Evolutionary conservation across 441 rosid species (phyloP).

Genomic region (Brassica balearica): DNA sequence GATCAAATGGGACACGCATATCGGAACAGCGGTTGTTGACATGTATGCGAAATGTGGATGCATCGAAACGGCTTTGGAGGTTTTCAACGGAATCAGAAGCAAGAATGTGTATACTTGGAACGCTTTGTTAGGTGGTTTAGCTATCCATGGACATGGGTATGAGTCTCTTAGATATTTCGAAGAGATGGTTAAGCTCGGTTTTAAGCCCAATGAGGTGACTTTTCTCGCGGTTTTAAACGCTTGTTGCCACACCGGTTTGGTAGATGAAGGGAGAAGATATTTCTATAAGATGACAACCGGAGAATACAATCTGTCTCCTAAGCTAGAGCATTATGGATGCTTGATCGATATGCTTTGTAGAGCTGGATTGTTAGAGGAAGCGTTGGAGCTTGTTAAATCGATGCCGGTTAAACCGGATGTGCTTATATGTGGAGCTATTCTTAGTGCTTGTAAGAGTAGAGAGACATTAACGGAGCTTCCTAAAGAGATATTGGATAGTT

Average conservation of each 20-base stretch:
- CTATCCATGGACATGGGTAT: conserved; percentile 47
- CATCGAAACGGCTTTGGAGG: conserved; percentile 43
- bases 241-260: conserved; percentile 49
- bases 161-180: conserved; percentile 34
- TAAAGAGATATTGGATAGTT: conserved; percentile 36
- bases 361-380: conserved; percentile 49
- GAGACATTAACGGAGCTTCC: conserved; percentile 42
- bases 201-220: conserved; percentile 43
- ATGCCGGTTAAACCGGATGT: conserved; percentile 48
- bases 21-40: conserved; percentile 41
- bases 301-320: conserved; percentile 38
- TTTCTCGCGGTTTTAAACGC: conserved; percentile 47
- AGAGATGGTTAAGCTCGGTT: conserved; percentile 41
- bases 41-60: conserved; percentile 51
- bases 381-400: conserved; percentile 29
- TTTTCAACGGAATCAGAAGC: conserved; percentile 35
- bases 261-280: conserved; percentile 44
- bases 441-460: conserved; percentile 46
- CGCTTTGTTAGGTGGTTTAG: conserved; percentile 44
- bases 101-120: conserved; percentile 48
- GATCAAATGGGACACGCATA: conserved; percentile 44
- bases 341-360: conserved; percentile 45
- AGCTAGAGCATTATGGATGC: conserved; percentile 48
- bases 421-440: conserved; percentile 50
- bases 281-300: conserved; percentile 41